Base-by-base conservation (phyloP, 1,139 yeast species). In the Blastobotrys elegans region DNA sequence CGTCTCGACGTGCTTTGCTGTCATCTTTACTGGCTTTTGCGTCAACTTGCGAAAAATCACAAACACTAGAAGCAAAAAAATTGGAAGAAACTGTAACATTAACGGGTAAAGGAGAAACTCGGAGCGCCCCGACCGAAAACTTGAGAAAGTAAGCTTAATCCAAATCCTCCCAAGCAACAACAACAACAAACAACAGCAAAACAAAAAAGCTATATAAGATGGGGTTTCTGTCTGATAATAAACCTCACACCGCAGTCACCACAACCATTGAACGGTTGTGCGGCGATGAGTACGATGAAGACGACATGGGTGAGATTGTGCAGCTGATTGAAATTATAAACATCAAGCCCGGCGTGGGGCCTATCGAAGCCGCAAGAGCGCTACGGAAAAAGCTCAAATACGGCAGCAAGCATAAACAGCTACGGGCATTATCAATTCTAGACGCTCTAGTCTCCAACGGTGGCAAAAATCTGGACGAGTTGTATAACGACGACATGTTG, bases 321-420 rank as follows among this genome's bases (percentile, higher is more conserved):
- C 76, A 72, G 49, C 63, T 77, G 39, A 53, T 75, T 37, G 78
- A 75, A 45, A 67, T 73, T 21, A 72, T 77, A 47, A 63, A 61
- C 43, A 57, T 71, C 31, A 69, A 72, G 49, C 62, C 65, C n/a
- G n/a, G n/a, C n/a, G 65, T 74, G 1, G 77, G 94, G 1, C 79
- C 88, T 1, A 69, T 73, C 10, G 97, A 90, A 65, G 94, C 95
- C 1, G 97, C 97, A 0, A 73, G 97, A 46, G 95, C 96, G 1
- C 71, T 92, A 33, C 75, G 98, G 46, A 92, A 92, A 70, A 80
- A 82, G 62, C 71, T 92, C 63, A 92, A 92, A 68, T 85, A 92
- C 63, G 97, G 97, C n/a, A 58, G 71, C 1, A 63, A 67, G 1
- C 71, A 71, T 27, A 82, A 80, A 53, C 92, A 84, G 61, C 56